Percentiles rank a stretch among this genome's conserved stretches.
These are phyloP conservation scores for Penicillium odoratum DNA, from an alignment of 495 filamentous ascomycete species.

Conservation along the genomic window DNA sequence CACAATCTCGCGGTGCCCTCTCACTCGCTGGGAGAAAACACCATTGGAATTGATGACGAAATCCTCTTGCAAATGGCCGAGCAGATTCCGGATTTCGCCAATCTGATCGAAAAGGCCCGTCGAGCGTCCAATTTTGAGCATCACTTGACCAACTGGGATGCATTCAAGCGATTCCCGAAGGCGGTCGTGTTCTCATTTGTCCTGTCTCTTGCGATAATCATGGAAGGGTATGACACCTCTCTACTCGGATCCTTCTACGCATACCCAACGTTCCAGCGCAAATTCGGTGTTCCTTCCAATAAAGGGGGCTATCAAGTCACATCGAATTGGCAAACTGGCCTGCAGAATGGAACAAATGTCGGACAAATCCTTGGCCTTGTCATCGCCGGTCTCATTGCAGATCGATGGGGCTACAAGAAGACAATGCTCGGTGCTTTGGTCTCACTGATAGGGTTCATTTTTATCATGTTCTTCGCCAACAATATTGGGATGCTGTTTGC, in stretches of 20 bases:
- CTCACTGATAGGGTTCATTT: constrained; percentile 53
- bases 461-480: constrained; percentile 73
- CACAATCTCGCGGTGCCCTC: constrained; percentile 12
- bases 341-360: constrained; percentile 54
- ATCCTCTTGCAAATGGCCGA: constrained; percentile 16
- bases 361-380: constrained; percentile 66
- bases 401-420: constrained; percentile 61
- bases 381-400: constrained; percentile 62
- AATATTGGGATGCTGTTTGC: constrained; percentile 63
- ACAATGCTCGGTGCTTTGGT: constrained; percentile 60
- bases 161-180: constrained; percentile 26
- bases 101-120: constrained; percentile 13
- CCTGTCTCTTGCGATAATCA: constrained; percentile 36
- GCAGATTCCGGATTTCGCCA: constrained; percentile 18
- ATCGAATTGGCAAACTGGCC: constrained; percentile 60
- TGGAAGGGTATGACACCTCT: constrained; percentile 43
- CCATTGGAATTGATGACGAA: constrained; percentile 19
- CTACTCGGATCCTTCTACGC: constrained; percentile 31
- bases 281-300: constrained; percentile 25
- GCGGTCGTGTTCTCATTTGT: constrained; percentile 39
- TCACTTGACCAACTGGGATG: background rate
- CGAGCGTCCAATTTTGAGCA: constrained; percentile 5
- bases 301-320: constrained; percentile 38
- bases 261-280: constrained; percentile 7
- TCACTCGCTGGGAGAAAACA: constrained; percentile 11